Base-by-base conservation (phyloP, 106 monocot genomes). In the Alisma plantagoaquatica region DNA sequence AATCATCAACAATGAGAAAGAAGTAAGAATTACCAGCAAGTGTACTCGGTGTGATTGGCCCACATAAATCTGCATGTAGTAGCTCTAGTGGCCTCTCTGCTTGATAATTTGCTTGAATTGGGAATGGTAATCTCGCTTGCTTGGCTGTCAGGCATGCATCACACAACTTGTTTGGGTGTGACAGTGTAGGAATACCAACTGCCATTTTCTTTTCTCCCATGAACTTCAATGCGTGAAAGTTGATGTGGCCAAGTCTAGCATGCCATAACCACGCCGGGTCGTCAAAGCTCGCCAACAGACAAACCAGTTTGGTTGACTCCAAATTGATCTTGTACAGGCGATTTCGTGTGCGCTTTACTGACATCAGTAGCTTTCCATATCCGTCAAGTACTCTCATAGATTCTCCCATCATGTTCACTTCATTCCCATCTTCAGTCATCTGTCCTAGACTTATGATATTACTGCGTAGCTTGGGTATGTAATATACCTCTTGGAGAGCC, bases 1-100 rank as follows among this genome's bases (percentile, higher is more conserved):
- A 61, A 25, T 61, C 48, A 49, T 61, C 61, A 5, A 48, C 61
- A 31, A 61, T 47, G 5, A 61, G 30, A 6, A 61, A 29, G 30
- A 56, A 56, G 12, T 56, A 56, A 19, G n/a, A 15, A 12, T 35
- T 56, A 20, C 56, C 56, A 38, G 17, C 31, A 16, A 17, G 2
- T 22, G 19, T 56, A 35, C 22, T 19, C 3, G 3, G n/a, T n/a
- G n/a, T n/a, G n/a, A n/a, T n/a, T n/a, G n/a, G n/a, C n/a, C n/a
- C n/a, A n/a, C n/a, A n/a, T n/a, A n/a, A n/a, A n/a, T n/a, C n/a
- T n/a, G n/a, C n/a, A n/a, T n/a, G n/a, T n/a, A n/a, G n/a, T n/a
- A 56, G 11, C 20, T 56, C 56, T 1, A 56, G 33, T 21, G 35
- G 35, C 33, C 38, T 31, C 56, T 31, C 30, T 18, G 56, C 33